Base-by-base conservation (phyloP, 2,329 filamentous ascomycete genomes). In the Fusarium torreyae region DNA sequence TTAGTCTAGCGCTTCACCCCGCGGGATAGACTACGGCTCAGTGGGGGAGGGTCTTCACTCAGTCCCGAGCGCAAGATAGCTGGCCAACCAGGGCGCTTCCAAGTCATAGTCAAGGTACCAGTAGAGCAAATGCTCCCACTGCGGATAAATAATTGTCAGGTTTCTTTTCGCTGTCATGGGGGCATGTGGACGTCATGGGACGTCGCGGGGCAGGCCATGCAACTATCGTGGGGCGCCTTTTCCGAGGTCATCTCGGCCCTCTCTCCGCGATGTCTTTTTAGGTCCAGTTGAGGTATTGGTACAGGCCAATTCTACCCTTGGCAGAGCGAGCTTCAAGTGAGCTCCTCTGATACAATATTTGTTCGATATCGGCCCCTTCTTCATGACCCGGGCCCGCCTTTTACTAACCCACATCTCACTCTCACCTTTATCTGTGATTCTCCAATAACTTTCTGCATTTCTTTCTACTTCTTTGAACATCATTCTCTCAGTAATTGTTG, bases 161-260 rank as follows among this genome's bases (percentile, higher is more conserved):
- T 53, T 20, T 7, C 52, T 44, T 69, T 60, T 50, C 20, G 54
- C 50, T 69, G 65, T 61, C 65, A 69, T 69, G 65, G 66, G 60
- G 55, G 49, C 49, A 34, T 31, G 28, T 31, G 28, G 28, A 31
- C 28, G 28, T 31, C 28, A 31, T 38, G n/a, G 57, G 33, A 58
- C 65, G 65, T 68, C 66, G 63, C 70, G 58, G 61, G 67, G 50
- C 67, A 59, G 59, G 68, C 51, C 53, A 51, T 40, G 43, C 14
- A 48, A 57, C 33, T 38, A 61, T 68, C 63, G 56, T 62, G 68
- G 68, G 51, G 63, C 54, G 18, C 17, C 42, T 63, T 58, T 57
- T 56, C 53, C 68, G 54, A 53, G 34, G 60, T 17, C 36, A 36
- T 68, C 67, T 70, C 68, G 68, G 68, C 14, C 53, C 63, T 68